Evolutionary conservation across 2,329 filamentous ascomycete species (phyloP), one percentile per base, ranked within the genome.

Genomic region (Myriosclerotinia scirpicola): DNA sequence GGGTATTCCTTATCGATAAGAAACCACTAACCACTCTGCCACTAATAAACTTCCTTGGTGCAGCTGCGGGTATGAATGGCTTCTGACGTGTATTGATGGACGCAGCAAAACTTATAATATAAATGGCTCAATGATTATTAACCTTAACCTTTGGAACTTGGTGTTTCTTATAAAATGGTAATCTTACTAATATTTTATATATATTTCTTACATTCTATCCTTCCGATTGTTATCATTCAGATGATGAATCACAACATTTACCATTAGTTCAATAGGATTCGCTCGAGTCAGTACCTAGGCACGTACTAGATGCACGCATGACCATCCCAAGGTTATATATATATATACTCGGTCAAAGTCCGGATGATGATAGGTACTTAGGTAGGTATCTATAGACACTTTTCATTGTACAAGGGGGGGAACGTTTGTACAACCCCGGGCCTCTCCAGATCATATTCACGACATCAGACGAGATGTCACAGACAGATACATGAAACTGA

Each of bases 1-100:
- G 36, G 36, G 12, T 44, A n/a, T 17, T 44, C 30, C 64, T 65
- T 65, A 65, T 65, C 64, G 64, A 66, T 66, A 66, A 66, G 64
- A 60, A 34, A 53, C 7, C 20, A 38, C 44, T 44, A 52, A 26
- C 26, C 22, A 46, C 26, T 42, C 53, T 42, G 56, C 1, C n/a
- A n/a, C 48, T 26, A 26, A 26, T 26, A 26, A 26, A 26, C 26
- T 26, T 26, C 26, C 26, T 26, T 44, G 17, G 40, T 46, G 40
- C 14, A 14, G 38, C 14, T 20, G 17, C 44, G 17, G 44, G 44
- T n/a, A 46, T 20, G 44, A 20, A n/a, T 52, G 48, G 11, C 48
- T 26, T 52, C 48, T 52, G 48, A 26, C 48, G 12, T 26, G 48
- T 9, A 50, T 50, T 50, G 8, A 50, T 50, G n/a, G 9, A 14